Evolutionary conservation across 495 filamentous ascomycete genomes (phyloP), one percentile per base, ranked within the genome.

Genomic region (Neurospora sp.): DNA sequence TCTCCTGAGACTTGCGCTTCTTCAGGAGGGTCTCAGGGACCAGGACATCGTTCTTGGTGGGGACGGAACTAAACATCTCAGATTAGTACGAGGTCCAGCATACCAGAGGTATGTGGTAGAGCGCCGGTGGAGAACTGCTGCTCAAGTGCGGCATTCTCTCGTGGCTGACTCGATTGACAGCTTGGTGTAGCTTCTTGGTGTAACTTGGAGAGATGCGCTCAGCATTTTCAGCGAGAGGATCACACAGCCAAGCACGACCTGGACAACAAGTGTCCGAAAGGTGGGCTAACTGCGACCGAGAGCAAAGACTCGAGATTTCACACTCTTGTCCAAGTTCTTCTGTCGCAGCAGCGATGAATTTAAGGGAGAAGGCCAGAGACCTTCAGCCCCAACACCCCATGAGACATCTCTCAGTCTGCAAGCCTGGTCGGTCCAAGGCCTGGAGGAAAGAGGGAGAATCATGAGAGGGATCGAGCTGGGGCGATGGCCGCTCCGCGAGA

Each of bases 1-100:
- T 97, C 90, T 99, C 96, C 87, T 97, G 95, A 84, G 89, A 92
- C 93, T 98, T 99, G 89, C 96, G 94, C 92, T 99, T 99, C 92
- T 98, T 99, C 81, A 98, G 91, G 81, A 98, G 92, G 78, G 94
- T 98, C 91, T 97, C 94, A 73, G 94, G 94, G 81, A 97, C 94
- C 78, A 98, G 90, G 83, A 98, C 90, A 83, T 97, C 91, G 84
- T 97, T 92, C 85, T 92, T 81, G 82, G 94, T 95, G 66, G 95
- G 92, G 78, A 95, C 91, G 84, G 89, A 88, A 84, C 93, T 96
- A 85, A 80, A 76, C 73, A 77, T 75, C 75, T 77, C 72, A 85
- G 82, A 85, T 87, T 83, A 87, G 90, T 93, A 88, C 88, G 88
- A 90, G 87, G 84, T 87, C 91, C 90, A 87, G 85, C 85, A 88